These are phyloP conservation scores for Anisodus acutangulus DNA, from an alignment of 257 asterid species.

Conservation along the genomic window DNA sequence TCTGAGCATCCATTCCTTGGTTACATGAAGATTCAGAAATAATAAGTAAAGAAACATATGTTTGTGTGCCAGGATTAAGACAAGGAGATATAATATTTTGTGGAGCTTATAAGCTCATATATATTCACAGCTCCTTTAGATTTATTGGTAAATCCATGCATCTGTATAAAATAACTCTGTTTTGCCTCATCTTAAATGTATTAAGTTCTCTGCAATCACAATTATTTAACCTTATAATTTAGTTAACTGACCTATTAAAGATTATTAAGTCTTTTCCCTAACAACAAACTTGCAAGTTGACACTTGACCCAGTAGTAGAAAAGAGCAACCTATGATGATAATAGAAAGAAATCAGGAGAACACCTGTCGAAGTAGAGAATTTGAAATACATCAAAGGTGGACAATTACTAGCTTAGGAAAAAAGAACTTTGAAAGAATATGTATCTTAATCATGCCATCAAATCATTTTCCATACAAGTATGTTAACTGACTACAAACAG, in stretches of 20 bases:
- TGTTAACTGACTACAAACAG: background rate
- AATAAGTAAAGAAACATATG: background rate
- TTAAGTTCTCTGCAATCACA: background rate
- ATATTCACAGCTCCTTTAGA: background rate
- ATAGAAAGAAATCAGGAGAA: background rate
- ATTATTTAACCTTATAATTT: background rate
- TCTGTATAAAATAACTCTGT: background rate
- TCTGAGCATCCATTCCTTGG: background rate
- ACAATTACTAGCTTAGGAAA: conserved; percentile 20
- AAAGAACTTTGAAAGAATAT: background rate
- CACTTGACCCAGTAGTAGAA: conserved; percentile 11
- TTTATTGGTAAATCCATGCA: conserved; percentile 6
- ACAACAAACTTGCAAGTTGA: conserved; percentile 19
- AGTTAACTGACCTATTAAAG: background rate
- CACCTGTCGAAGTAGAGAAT: background rate
- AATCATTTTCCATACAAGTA: background rate
- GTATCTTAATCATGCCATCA: background rate
- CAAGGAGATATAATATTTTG: background rate
- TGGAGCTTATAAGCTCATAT: conserved; percentile 21
- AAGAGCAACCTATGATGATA: conserved; percentile 6
- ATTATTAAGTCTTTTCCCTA: background rate
- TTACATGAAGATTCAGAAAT: conserved; percentile 16
- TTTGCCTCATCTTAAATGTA: background rate
- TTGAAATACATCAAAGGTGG: conserved; percentile 2
- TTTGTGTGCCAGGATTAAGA: conserved; percentile 20